Evolutionary conservation across 2,329 filamentous ascomycete species (phyloP).

Genomic region (Curvularia sp.): DNA sequence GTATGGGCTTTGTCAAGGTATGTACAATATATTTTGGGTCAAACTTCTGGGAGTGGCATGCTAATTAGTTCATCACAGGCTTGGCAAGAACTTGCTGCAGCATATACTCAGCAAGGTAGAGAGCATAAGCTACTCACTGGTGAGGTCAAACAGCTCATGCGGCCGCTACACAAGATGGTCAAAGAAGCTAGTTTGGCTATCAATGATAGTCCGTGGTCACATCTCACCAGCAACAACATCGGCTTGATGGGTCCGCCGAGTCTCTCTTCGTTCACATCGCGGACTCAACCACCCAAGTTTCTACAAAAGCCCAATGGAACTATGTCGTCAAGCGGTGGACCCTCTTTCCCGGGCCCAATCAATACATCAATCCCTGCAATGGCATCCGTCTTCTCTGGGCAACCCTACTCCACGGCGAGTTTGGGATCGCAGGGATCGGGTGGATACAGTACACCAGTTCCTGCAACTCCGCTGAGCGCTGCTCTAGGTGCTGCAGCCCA

Average conservation of each 20-base stretch:
- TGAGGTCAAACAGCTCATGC: constrained; percentile 76
- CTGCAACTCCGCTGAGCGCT: constrained; percentile 87
- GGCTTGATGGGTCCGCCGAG: constrained; percentile 40
- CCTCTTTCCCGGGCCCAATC: constrained; percentile 46
- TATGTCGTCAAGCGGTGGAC: constrained; percentile 33
- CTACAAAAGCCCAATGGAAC: constrained; percentile 35
- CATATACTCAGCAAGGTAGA: constrained; percentile 44
- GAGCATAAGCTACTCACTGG: constrained; percentile 60
- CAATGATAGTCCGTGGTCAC: constrained; percentile 68
- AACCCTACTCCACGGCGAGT: constrained; percentile 37
- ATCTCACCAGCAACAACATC: constrained; percentile 54
- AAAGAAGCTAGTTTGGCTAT: constrained; percentile 81
- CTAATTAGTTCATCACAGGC: constrained; percentile 55
- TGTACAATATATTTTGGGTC: constrained; percentile 27
- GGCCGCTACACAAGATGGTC: constrained; percentile 81
- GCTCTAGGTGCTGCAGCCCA: constrained; percentile 89
- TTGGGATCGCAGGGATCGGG: constrained; percentile 39
- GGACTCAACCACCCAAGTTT: constrained; percentile 44
- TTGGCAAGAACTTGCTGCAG: constrained; percentile 69
- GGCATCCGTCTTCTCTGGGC: constrained; percentile 37
- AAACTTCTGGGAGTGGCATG: constrained; percentile 18
- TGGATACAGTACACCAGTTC: constrained; percentile 65
- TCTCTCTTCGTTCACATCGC: constrained; percentile 46
- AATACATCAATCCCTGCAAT: constrained; percentile 46
- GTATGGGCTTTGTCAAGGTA: constrained; percentile 72